These are phyloP conservation scores for Aspergillus fijiensis DNA, from an alignment of 2,329 filamentous ascomycete genomes.

Conservation along the genomic window DNA sequence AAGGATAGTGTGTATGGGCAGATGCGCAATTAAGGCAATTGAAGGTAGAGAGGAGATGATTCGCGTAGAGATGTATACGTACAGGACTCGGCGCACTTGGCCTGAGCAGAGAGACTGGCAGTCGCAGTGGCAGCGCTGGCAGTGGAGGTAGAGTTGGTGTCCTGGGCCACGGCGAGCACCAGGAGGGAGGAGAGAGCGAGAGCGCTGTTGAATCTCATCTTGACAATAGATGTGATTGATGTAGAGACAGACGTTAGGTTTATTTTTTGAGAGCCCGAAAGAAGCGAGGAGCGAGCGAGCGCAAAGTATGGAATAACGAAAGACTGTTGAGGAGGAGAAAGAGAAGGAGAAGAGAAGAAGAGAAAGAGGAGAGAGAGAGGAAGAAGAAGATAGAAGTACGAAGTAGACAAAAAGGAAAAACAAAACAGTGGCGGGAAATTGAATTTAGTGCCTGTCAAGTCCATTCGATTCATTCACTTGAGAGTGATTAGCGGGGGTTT, in stretches of 20 bases:
- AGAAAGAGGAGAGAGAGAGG: constrained; percentile 10
- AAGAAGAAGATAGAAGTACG: constrained; percentile 7
- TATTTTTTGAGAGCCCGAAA: constrained; percentile 5
- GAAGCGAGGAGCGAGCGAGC: constrained; percentile 8
- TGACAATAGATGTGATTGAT: constrained; percentile 13
- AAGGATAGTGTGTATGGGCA: background rate
- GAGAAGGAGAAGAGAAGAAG: constrained; percentile 8
- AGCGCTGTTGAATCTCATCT: constrained; percentile 44
- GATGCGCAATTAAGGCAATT: background rate
- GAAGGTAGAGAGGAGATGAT: background rate
- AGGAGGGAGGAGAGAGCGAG: constrained; percentile 47
- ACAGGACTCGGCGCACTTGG: constrained; percentile 40
- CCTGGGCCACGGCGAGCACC: constrained; percentile 46
- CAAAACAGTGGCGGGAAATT: constrained; percentile 9
- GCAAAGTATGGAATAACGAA: constrained; percentile 11
- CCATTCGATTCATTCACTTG: background rate
- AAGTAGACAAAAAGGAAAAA: constrained; percentile 12
- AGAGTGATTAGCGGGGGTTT: background rate
- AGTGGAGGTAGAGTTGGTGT: constrained; percentile 19
- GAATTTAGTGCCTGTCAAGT: background rate
- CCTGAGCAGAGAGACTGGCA: constrained; percentile 33
- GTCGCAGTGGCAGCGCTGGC: constrained; percentile 32
- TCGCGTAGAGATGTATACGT: background rate
- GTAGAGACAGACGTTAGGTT: constrained; percentile 17
- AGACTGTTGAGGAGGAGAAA: constrained; percentile 12